A percentile compares a stretch with the other conserved stretches of the same genome.
These are phyloP conservation scores for Hagleromyces aurorensis DNA, from an alignment of 805 yeast genomes.

Conservation along the genomic window DNA sequence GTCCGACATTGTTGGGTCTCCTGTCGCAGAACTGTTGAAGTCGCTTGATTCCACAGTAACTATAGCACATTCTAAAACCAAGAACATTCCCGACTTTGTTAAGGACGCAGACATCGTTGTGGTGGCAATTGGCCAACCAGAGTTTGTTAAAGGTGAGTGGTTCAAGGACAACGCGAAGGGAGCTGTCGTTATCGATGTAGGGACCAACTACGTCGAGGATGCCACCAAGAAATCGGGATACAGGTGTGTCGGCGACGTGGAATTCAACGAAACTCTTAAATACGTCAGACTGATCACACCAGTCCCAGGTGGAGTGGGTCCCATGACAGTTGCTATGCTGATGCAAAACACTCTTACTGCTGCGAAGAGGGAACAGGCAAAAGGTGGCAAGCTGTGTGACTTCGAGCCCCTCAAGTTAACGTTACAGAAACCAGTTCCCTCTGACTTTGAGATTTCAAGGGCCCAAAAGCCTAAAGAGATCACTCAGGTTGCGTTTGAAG, in stretches of 20 bases:
- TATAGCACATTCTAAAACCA: constrained; percentile 68
- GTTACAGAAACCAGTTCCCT: constrained; percentile 63
- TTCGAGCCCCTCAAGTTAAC: constrained; percentile 49
- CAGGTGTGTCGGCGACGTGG: constrained; percentile 73
- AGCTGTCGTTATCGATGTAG: constrained; percentile 72
- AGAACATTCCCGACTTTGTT: constrained; percentile 49
- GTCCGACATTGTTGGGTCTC: constrained; percentile 93
- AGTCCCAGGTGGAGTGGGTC: constrained; percentile 89
- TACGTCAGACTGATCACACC: constrained; percentile 55
- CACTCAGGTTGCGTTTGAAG: constrained; percentile 58
- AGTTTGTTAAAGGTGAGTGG: constrained; percentile 70
- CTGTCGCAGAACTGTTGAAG: constrained; percentile 77
- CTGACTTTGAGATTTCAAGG: constrained; percentile 72
- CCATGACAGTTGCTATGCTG: constrained; percentile 83
- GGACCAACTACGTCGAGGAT: constrained; percentile 70
- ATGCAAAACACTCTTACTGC: constrained; percentile 64
- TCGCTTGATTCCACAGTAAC: constrained; percentile 84
- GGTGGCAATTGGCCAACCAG: constrained; percentile 68
- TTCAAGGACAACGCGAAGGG: constrained; percentile 42
- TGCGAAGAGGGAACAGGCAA: constrained; percentile 43
- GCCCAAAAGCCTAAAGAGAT: constrained; percentile 67
- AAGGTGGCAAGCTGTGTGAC: constrained; percentile 19
- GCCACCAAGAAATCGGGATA: constrained; percentile 58
- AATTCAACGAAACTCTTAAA: constrained; percentile 43
- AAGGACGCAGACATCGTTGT: constrained; percentile 76